Percentiles rank a stretch among this genome's conserved stretches.
These are phyloP conservation scores for Blakeslea trispora DNA, from an alignment of 371 early-diverging fungal genomes.

Conservation along the genomic window DNA sequence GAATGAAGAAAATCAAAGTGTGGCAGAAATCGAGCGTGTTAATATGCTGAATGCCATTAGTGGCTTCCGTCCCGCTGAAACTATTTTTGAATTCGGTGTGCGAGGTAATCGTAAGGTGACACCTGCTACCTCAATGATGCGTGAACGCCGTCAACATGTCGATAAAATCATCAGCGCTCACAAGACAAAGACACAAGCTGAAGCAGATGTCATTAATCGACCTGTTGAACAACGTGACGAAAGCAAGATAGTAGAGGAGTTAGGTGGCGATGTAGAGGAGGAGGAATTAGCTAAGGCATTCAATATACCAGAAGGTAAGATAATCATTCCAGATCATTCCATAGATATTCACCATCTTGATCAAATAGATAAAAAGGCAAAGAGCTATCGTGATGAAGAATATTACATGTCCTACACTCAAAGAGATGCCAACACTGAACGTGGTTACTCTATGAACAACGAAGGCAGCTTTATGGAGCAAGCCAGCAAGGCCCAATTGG, in stretches of 20 bases:
- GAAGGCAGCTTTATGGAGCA: slow-evolving; percentile 80
- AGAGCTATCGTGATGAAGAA: slow-evolving; percentile 76
- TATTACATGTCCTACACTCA: slow-evolving; percentile 89
- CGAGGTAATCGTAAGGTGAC: slow-evolving; percentile 77
- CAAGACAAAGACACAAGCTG: slow-evolving; percentile 17
- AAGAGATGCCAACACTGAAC: slow-evolving; percentile 86
- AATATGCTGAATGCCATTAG: slow-evolving; percentile 74
- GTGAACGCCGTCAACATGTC: slow-evolving; percentile 69
- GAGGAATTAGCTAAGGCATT: slow-evolving; percentile 55
- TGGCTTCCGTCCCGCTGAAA: slow-evolving; percentile 84
- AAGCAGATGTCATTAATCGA: slow-evolving; percentile 8
- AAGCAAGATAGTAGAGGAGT: slow-evolving; percentile 23
- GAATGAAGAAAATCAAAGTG: slow-evolving; percentile 25
- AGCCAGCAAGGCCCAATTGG: slow-evolving; percentile 76
- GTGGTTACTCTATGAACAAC: slow-evolving; percentile 84
- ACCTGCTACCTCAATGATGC: slow-evolving; percentile 77
- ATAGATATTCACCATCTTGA: too few species aligned
- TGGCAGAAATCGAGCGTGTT: slow-evolving; percentile 60
- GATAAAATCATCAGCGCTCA: slow-evolving; percentile 59
- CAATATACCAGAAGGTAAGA: slow-evolving; percentile 41
- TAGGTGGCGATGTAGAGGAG: slow-evolving; percentile 54
- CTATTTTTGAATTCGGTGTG: slow-evolving; percentile 90
- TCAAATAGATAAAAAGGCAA: slow-evolving; percentile 20
- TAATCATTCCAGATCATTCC: too few species aligned
- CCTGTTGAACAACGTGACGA: slow-evolving; percentile 19